Conservation (phyloP, 108 stramenopile genomes). For the Licmophora abbreviata region DNA sequence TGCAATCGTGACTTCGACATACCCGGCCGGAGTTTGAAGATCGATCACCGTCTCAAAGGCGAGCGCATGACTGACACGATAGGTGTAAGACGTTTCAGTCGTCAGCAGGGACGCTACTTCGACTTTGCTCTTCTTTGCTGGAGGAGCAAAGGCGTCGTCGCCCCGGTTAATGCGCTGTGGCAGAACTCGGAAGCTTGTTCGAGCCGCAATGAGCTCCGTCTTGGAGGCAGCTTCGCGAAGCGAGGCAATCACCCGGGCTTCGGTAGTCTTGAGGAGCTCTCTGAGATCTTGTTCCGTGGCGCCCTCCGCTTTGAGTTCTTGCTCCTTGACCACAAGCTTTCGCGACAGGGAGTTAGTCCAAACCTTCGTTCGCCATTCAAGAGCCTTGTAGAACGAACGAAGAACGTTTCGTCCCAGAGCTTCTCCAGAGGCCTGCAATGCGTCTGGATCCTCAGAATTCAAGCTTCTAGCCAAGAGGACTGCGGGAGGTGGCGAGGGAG, state of each 20-base stretch:
- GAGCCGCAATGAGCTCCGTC: slow-evolving; percentile 46
- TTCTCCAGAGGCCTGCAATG: slow-evolving; percentile 50
- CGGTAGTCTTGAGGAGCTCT: slow-evolving; percentile 19
- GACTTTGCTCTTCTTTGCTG: slow-evolving; percentile 15
- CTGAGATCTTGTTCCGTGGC: slow-evolving; percentile 16
- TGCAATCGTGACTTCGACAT: slow-evolving; percentile 51
- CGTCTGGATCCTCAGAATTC: slow-evolving; percentile 58
- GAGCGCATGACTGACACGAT: slow-evolving; percentile 38
- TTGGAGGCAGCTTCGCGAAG: slow-evolving; percentile 23
- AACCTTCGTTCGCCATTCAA: slow-evolving; percentile 64
- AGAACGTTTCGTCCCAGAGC: slow-evolving; percentile 70
- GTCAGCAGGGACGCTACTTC: slow-evolving; percentile 16
- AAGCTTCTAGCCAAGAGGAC: slow-evolving; percentile 47
- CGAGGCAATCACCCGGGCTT: slow-evolving; percentile 25
- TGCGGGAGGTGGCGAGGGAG: slow-evolving; percentile 26
- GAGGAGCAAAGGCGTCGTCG: background rate
- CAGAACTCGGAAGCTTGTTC: slow-evolving; percentile 66
- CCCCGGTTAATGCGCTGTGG: slow-evolving; percentile 15
- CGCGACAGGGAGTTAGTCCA: slow-evolving; percentile 55
- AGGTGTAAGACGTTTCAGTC: slow-evolving; percentile 43
- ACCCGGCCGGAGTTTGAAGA: slow-evolving; percentile 52
- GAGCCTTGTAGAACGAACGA: slow-evolving; percentile 66
- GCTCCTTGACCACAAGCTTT: slow-evolving; percentile 44
- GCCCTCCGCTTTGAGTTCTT: slow-evolving; percentile 18
- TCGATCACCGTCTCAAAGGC: slow-evolving; percentile 26